A percentile compares a stretch with the other conserved stretches of the same genome.
Conservation (phyloP, 148 eudicot genomes). For the Fagopyrum esculentum region DNA sequence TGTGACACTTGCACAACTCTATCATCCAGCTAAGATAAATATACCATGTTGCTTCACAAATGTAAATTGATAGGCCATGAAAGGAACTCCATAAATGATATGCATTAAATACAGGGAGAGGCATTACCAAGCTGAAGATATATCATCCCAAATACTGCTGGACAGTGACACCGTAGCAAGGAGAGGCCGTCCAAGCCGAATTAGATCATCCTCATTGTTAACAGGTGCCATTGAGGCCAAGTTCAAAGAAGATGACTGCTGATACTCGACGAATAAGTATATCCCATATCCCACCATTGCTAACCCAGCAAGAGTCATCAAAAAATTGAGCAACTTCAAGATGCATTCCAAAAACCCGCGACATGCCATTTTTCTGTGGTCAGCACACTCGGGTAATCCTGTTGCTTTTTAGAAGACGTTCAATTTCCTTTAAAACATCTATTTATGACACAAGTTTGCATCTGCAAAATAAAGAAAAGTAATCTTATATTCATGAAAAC, state of each 20-base stretch:
- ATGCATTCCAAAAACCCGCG: constrained; percentile 80
- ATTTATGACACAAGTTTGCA: background rate
- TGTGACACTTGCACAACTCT: background rate
- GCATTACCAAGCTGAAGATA: constrained; percentile 84
- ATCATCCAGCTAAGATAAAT: background rate
- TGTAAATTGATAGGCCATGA: background rate
- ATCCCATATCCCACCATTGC: constrained; percentile 88
- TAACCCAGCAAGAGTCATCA: constrained; percentile 68
- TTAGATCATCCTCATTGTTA: constrained; percentile 31
- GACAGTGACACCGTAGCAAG: constrained; percentile 54
- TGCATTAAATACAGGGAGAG: background rate
- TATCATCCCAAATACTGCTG: constrained; percentile 50
- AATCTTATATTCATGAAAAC: background rate
- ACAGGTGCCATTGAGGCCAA: constrained; percentile 26
- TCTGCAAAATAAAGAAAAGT: background rate
- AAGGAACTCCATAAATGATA: background rate
- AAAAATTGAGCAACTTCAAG: constrained; percentile 70
- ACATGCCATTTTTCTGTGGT: constrained; percentile 55
- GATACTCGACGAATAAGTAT: constrained; percentile 78
- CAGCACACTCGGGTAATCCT: constrained; percentile 5
- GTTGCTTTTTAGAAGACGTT: background rate
- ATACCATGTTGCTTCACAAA: background rate
- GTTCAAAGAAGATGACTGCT: constrained; percentile 30
- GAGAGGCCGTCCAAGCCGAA: constrained; percentile 84
- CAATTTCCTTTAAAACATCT: background rate